These are phyloP conservation scores for Gracilariopsis chorda DNA, from an alignment of 23 red algal genomes.

Conservation along the genomic window DNA sequence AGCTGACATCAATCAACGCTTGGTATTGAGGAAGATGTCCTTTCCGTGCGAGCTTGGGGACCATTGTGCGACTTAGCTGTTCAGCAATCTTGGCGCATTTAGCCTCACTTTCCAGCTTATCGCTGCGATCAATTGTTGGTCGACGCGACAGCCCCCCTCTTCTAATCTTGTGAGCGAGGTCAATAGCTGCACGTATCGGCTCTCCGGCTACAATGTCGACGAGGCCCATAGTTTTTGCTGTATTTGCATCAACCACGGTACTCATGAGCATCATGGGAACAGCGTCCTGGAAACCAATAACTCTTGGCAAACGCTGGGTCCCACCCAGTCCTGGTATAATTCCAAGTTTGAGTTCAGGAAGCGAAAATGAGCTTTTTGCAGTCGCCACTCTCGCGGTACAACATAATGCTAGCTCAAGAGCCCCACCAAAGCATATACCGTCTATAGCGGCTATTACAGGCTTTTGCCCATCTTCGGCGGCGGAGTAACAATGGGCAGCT, in stretches of 20 bases:
- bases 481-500: constrained; percentile 53
- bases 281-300: constrained; percentile 89
- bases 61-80: constrained; percentile 10
- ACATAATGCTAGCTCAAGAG: constrained; percentile 81
- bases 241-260: constrained; percentile 41
- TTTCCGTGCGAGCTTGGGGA: constrained; percentile 51
- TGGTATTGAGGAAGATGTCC: constrained; percentile 79
- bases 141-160: background rate
- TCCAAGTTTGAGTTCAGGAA: constrained; percentile 94
- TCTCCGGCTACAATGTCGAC: constrained; percentile 70
- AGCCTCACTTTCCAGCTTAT: constrained; percentile 50
- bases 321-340: constrained; percentile 97
- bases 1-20: constrained; percentile 58
- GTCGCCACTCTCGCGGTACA: constrained; percentile 84
- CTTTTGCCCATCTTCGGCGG: constrained; percentile 23
- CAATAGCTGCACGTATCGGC: constrained; percentile 51
- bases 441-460: constrained; percentile 89
- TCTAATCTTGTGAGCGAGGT: constrained; percentile 53
- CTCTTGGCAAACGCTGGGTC: constrained; percentile 93
- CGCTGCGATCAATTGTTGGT: constrained; percentile 42
- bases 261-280: constrained; percentile 79
- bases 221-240: constrained; percentile 54
- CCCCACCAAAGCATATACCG: constrained; percentile 90
- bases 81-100: constrained; percentile 54
- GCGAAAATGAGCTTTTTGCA: constrained; percentile 54